phyloP scores from a whole-genome alignment of 1,284 basidiomycete species.

The Irpex lacteus region DNA sequence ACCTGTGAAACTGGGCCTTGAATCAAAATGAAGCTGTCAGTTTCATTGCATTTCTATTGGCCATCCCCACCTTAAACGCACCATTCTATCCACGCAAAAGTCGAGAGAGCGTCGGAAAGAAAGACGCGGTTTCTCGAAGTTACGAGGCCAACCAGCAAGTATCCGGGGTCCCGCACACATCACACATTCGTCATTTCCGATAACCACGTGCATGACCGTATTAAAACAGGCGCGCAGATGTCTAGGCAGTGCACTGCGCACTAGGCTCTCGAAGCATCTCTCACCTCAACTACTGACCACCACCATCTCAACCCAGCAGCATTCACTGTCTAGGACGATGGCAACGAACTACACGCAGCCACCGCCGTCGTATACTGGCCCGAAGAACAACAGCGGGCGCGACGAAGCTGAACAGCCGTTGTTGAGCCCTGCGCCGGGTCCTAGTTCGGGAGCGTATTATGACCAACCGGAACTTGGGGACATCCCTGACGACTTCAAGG shows the following conservation, averaged over 20 bases:
- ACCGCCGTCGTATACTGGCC: slow-evolving; percentile 26
- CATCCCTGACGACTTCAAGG: slow-evolving; percentile 84
- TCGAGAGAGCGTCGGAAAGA: too few species aligned
- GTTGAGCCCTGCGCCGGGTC: slow-evolving; percentile 39
- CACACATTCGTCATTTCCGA: too few species aligned
- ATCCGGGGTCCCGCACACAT: too few species aligned
- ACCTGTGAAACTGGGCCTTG: too few species aligned
- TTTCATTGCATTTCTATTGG: too few species aligned
- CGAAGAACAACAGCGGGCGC: slow-evolving; percentile 18
- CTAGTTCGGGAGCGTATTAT: slow-evolving; percentile 46
- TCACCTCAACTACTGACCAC: slow-evolving; percentile 12
- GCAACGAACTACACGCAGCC: slow-evolving; percentile 21
- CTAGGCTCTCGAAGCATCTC: slow-evolving; percentile 5
- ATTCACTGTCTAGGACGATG: slow-evolving; percentile 18
- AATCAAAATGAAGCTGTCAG: too few species aligned
- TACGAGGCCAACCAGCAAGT: too few species aligned
- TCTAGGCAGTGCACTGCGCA: too few species aligned
- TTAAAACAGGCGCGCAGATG: neutral
- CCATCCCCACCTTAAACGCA: too few species aligned
- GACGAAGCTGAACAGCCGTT: slow-evolving; percentile 43
- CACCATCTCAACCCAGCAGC: slow-evolving; percentile 6
- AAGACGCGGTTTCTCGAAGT: too few species aligned
- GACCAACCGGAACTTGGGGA: slow-evolving; percentile 70
- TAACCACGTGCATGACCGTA: too few species aligned
- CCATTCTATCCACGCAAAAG: too few species aligned